A percentile compares a stretch with the other conserved stretches of the same genome.
These are phyloP conservation scores for Aspergillus spinulosporus DNA, from an alignment of 2,329 filamentous ascomycete genomes.

Conservation along the genomic window DNA sequence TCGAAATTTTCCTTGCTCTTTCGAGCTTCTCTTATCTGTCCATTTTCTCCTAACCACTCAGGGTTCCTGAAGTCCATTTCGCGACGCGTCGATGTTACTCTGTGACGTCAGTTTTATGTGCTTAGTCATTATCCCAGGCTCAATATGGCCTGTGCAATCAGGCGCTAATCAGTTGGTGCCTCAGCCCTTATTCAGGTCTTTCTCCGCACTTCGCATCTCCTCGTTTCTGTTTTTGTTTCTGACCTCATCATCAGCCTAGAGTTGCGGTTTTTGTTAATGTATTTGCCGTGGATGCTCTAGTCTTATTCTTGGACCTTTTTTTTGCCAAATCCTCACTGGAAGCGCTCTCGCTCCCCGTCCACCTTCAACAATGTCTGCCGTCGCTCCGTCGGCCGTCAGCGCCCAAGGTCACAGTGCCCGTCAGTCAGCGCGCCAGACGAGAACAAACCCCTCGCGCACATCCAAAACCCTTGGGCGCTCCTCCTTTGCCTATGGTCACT, in stretches of 20 bases:
- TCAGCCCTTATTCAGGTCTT: slow-evolving; percentile 13
- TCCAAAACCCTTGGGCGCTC: slow-evolving; percentile 47
- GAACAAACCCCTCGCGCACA: slow-evolving; percentile 51
- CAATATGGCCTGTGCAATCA: slow-evolving; percentile 11
- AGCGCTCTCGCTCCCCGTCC: not conserved
- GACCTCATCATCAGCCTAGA: slow-evolving; percentile 10
- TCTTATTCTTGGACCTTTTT: not conserved
- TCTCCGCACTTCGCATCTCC: slow-evolving; percentile 21
- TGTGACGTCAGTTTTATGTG: not conserved
- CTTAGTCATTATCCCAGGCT: slow-evolving; percentile 13
- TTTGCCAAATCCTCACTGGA: slow-evolving; percentile 16
- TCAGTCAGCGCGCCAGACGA: slow-evolving; percentile 47
- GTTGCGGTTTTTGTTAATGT: slow-evolving; percentile 13
- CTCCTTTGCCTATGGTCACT: slow-evolving; percentile 41
- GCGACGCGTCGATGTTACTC: not conserved
- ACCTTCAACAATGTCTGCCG: slow-evolving; percentile 24
- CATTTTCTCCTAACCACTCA: not conserved
- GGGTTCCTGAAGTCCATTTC: no score
- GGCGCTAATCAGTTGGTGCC: slow-evolving; percentile 17
- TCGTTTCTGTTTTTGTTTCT: slow-evolving; percentile 15
- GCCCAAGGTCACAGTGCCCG: slow-evolving; percentile 34
- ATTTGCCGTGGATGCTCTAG: slow-evolving; percentile 4
- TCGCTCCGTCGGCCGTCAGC: slow-evolving; percentile 28
- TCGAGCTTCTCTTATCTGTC: not conserved
- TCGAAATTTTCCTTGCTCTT: slow-evolving; percentile 13